phyloP scores from a whole-genome alignment of 2,329 filamentous ascomycete species.

The Didymella pomorum region DNA sequence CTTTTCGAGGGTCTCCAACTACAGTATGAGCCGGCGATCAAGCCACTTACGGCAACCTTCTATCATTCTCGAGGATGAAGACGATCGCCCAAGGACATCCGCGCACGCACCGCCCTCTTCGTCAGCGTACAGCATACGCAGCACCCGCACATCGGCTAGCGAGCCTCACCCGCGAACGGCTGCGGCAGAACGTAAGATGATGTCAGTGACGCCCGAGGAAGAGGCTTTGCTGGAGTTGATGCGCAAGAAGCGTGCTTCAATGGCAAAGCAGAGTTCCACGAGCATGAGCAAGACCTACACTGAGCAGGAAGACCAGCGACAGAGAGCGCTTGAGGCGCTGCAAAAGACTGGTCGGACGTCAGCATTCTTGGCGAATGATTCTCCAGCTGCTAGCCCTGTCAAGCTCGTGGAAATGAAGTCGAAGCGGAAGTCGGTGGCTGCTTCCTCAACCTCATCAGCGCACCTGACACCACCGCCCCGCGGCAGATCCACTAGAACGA shows the following conservation, averaged over 20 bases:
- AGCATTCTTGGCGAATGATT: slow-evolving; percentile 38
- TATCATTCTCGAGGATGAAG: slow-evolving; percentile 47
- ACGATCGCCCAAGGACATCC: slow-evolving; percentile 42
- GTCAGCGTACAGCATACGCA: slow-evolving; percentile 40
- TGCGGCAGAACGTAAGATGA: slow-evolving; percentile 48
- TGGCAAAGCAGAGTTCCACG: slow-evolving; percentile 51
- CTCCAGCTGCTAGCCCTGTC: slow-evolving; percentile 31
- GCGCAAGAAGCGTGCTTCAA: slow-evolving; percentile 58
- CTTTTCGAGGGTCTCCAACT: slow-evolving; percentile 28
- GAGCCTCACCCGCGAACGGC: slow-evolving; percentile 43
- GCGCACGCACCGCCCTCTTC: slow-evolving; percentile 32
- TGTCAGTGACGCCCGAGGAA: slow-evolving; percentile 61
- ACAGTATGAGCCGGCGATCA: slow-evolving; percentile 35
- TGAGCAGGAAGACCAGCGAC: slow-evolving; percentile 44
- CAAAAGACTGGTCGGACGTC: slow-evolving; percentile 33
- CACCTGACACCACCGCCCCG: slow-evolving; percentile 36
- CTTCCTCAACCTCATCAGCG: slow-evolving; percentile 33
- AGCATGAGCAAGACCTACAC: slow-evolving; percentile 30
- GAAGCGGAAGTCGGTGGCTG: slow-evolving; percentile 27
- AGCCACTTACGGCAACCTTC: slow-evolving; percentile 50
- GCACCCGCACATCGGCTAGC: slow-evolving; percentile 44
- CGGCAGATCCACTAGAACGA: slow-evolving; percentile 34
- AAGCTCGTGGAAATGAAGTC: slow-evolving; percentile 29
- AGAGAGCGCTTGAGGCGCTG: slow-evolving; percentile 27
- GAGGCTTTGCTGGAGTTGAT: slow-evolving; percentile 59